phyloP scores from a whole-genome alignment of 2,329 filamentous ascomycete species.

The Clarireedia sp. region DNA sequence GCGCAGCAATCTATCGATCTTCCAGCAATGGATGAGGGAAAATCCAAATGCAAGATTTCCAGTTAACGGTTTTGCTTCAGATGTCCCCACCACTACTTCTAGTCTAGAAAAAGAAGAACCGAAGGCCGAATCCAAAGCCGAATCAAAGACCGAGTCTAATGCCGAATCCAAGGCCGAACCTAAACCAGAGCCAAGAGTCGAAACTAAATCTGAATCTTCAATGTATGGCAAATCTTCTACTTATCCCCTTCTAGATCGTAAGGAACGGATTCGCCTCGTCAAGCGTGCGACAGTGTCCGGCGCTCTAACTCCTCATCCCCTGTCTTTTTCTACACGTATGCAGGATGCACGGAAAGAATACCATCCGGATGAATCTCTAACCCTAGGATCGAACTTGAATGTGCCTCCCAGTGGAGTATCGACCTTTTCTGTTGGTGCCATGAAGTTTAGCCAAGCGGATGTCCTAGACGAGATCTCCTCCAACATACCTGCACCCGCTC shows the following conservation, averaged over 20 bases:
- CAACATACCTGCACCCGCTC: not conserved
- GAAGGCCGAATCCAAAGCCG: not conserved
- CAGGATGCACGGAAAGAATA: conserved; percentile 11
- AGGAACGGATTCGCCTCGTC: not conserved
- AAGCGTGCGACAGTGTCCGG: conserved; percentile 7
- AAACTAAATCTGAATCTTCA: conserved; percentile 18
- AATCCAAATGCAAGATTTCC: conserved; percentile 15
- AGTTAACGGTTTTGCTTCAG: conserved; percentile 20
- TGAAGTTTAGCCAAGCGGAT: conserved; percentile 17
- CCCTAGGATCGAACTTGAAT: not conserved
- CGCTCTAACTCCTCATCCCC: not conserved
- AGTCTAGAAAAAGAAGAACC: conserved; percentile 7
- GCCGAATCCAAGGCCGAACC: not conserved
- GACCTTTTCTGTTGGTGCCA: conserved; percentile 15
- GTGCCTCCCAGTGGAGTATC: conserved; percentile 27
- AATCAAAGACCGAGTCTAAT: not conserved
- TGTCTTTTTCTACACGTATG: not conserved
- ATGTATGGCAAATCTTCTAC: conserved; percentile 24
- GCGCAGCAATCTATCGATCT: conserved; percentile 11
- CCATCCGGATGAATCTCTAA: conserved; percentile 11
- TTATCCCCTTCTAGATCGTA: conserved; percentile 1
- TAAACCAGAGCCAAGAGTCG: not conserved
- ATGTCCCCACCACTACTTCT: conserved; percentile 17
- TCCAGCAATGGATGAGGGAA: conserved; percentile 16
- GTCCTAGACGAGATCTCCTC: conserved; percentile 12